Conservation (phyloP, 2,329 filamentous ascomycete species). For the Microcyclospora tardicrescens region DNA sequence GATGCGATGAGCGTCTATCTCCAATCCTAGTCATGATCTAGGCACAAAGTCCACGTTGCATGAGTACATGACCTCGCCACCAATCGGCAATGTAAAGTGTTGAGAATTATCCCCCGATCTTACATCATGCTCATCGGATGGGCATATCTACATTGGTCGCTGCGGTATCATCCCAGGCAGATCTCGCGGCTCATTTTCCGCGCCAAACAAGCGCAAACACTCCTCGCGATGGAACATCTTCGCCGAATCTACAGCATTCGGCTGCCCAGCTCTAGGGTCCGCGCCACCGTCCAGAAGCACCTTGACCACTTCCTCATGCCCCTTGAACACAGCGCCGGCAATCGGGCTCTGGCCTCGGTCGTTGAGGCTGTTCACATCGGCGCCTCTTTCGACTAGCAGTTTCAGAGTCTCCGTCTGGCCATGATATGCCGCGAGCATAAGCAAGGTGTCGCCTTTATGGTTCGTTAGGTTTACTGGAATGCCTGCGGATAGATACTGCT, state of each 20-base stretch:
- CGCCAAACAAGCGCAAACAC: conserved; percentile 22
- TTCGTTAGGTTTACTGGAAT: conserved; percentile 60
- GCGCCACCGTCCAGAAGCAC: conserved; percentile 33
- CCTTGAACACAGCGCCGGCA: conserved; percentile 62
- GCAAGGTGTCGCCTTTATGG: conserved; percentile 57
- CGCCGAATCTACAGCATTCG: conserved; percentile 34
- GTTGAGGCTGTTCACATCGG: conserved; percentile 56
- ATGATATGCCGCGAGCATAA: conserved; percentile 63
- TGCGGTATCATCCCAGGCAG: background rate
- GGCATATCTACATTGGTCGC: background rate
- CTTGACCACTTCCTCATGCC: conserved; percentile 51
- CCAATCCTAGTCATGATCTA: no score
- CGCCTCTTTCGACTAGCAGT: conserved; percentile 48
- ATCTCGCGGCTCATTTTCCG: conserved; percentile 11
- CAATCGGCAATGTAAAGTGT: no score
- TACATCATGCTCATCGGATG: no score
- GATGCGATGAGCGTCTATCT: no score
- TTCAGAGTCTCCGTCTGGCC: conserved; percentile 49
- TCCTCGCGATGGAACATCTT: conserved; percentile 33
- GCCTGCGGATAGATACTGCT: conserved; percentile 51
- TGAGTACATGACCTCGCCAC: no score
- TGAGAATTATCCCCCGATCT: no score
- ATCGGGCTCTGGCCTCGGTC: conserved; percentile 56
- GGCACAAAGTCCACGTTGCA: no score
- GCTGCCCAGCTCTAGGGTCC: conserved; percentile 29